phyloP scores from a whole-genome alignment of 2,329 filamentous ascomycete genomes.

The Microsporum canis region DNA sequence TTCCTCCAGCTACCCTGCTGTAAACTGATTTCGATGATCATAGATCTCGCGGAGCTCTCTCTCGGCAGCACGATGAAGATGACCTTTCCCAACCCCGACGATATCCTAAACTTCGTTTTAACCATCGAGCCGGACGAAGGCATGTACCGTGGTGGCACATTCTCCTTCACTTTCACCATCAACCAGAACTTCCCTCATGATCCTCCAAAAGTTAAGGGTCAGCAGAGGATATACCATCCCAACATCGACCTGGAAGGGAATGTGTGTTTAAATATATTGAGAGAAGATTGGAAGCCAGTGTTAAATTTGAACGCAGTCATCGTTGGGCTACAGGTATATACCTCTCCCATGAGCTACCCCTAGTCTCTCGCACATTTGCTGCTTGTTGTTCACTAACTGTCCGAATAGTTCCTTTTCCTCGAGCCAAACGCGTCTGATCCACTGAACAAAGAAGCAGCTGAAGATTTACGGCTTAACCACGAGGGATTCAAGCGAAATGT shows the following conservation, averaged over 20 bases:
- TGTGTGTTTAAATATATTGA: constrained; percentile 90
- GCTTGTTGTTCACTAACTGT: not conserved
- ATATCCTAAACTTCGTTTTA: constrained; percentile 44
- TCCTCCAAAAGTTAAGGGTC: constrained; percentile 92
- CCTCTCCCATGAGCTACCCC: too few species aligned
- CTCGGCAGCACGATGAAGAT: constrained; percentile 47
- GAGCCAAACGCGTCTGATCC: constrained; percentile 95
- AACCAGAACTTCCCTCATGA: constrained; percentile 95
- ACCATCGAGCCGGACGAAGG: constrained; percentile 44
- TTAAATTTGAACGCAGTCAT: constrained; percentile 94
- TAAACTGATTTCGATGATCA: not conserved
- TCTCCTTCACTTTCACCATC: constrained; percentile 85
- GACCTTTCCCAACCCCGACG: constrained; percentile 47
- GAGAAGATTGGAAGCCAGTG: constrained; percentile 98
- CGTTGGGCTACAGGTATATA: constrained; percentile 67
- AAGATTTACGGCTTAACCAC: constrained; percentile 74
- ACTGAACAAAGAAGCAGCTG: constrained; percentile 95
- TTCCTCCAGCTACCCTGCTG: not conserved
- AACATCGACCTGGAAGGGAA: constrained; percentile 98
- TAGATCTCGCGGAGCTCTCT: constrained; percentile 39
- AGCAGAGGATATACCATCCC: constrained; percentile 97
- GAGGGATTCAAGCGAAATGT: constrained; percentile 91
- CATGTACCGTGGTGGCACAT: constrained; percentile 77
- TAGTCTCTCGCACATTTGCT: constrained; percentile 15
- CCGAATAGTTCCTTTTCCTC: constrained; percentile 75